Evolutionary conservation across 2,329 filamentous ascomycete species (phyloP).

Genomic region (Penicillium crustosum): DNA sequence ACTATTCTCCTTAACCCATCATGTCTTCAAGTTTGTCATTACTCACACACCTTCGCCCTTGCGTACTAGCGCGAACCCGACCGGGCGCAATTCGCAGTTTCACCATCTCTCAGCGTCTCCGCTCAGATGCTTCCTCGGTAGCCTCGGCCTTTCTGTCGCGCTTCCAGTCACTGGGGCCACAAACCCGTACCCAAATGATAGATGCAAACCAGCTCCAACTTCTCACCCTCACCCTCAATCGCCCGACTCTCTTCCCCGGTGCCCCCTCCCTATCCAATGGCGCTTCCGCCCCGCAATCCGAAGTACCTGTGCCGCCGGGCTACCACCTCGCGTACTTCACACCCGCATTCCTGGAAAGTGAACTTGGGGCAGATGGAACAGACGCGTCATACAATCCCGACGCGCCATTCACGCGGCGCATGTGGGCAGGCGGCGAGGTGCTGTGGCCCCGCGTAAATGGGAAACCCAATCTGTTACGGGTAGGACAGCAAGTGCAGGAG

Average conservation of each 20-base stretch:
- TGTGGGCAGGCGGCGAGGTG: conserved; percentile 67
- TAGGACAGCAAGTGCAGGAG: conserved; percentile 59
- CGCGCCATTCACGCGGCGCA: conserved; percentile 60
- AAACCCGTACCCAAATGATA: conserved; percentile 52
- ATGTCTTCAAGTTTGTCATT: background rate
- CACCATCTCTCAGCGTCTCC: conserved; percentile 6
- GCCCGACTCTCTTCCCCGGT: conserved; percentile 45
- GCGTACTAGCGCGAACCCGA: background rate
- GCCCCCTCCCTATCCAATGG: conserved; percentile 42
- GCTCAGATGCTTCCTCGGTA: conserved; percentile 30
- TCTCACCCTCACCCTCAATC: conserved; percentile 58
- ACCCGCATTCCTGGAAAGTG: conserved; percentile 53
- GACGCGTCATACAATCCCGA: conserved; percentile 62
- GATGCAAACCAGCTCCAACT: conserved; percentile 65
- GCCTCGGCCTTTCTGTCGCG: conserved; percentile 45
- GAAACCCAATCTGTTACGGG: conserved; percentile 45
- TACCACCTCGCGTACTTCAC: conserved; percentile 67
- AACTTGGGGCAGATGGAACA: conserved; percentile 61
- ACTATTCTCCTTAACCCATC: background rate
- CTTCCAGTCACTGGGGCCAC: conserved; percentile 44
- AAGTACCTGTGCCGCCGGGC: conserved; percentile 57
- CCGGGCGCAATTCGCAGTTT: conserved; percentile 8
- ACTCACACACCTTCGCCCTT: background rate
- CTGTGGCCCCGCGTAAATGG: conserved; percentile 46
- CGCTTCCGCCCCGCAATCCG: conserved; percentile 36